These are phyloP conservation scores for Hyparrhenia diplandra DNA, from an alignment of 176 grass and related monocot species.

Conservation along the genomic window DNA sequence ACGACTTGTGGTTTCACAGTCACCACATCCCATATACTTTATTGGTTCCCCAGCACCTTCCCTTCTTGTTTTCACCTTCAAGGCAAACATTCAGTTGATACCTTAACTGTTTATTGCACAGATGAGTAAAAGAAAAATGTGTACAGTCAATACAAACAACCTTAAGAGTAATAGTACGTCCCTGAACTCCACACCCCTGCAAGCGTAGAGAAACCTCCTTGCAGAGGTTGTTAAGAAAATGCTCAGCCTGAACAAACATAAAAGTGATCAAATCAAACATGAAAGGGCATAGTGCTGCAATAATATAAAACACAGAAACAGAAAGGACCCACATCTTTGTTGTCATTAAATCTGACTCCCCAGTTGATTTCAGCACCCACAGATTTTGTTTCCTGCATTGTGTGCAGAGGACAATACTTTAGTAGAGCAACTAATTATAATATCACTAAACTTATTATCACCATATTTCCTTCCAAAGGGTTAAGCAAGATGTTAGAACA, in stretches of 20 bases:
- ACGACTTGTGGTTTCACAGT: slow-evolving; percentile 82
- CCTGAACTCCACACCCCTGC: slow-evolving; percentile 84
- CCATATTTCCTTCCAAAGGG: background rate
- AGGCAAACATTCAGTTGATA: slow-evolving; percentile 25
- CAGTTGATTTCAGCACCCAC: slow-evolving; percentile 95
- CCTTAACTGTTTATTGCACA: slow-evolving; percentile 10
- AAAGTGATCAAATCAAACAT: slow-evolving; percentile 33
- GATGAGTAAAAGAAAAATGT: slow-evolving; percentile 6
- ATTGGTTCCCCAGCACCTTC: slow-evolving; percentile 82
- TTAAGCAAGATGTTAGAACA: background rate
- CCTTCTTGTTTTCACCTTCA: slow-evolving; percentile 70
- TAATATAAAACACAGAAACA: slow-evolving; percentile 7
- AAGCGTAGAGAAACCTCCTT: slow-evolving; percentile 91
- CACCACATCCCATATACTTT: slow-evolving; percentile 96
- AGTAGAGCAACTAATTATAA: background rate
- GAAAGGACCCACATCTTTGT: slow-evolving; percentile 61
- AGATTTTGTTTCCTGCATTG: slow-evolving; percentile 87
- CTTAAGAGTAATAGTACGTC: slow-evolving; percentile 88
- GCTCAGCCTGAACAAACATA: slow-evolving; percentile 52
- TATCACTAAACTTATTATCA: background rate
- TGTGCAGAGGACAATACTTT: slow-evolving; percentile 10
- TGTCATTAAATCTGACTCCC: slow-evolving; percentile 89
- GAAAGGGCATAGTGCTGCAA: background rate
- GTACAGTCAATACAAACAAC: slow-evolving; percentile 37
- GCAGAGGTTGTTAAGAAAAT: slow-evolving; percentile 86